Conservation (phyloP, 2,329 filamentous ascomycete genomes). For the Ceratocystis destructans region DNA sequence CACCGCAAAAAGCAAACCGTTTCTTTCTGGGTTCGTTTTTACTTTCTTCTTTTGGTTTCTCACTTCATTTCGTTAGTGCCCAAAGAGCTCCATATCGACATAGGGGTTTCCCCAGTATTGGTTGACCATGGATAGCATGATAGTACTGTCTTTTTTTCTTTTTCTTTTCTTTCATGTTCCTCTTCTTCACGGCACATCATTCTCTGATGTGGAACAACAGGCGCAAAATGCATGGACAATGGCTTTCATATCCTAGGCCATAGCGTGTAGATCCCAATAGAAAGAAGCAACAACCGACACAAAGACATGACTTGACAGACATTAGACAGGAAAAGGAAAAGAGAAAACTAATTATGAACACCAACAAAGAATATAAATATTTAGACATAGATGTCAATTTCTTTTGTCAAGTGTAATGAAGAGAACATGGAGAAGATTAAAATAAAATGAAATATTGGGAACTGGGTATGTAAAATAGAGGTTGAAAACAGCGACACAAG, state of each 20-base stretch:
- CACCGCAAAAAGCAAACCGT: neutral
- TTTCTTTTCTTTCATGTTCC: neutral
- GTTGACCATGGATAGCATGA: neutral
- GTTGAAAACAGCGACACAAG: neutral
- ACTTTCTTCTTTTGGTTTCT: neutral
- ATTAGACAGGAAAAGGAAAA: neutral
- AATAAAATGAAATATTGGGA: neutral
- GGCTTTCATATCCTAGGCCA: neutral
- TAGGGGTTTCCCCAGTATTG: neutral
- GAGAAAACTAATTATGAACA: neutral
- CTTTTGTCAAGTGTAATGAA: neutral
- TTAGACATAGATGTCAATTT: neutral
- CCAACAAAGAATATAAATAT: neutral
- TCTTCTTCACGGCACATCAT: neutral
- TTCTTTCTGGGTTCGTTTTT: no score
- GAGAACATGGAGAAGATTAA: neutral
- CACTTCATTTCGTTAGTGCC: neutral
- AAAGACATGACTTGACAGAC: neutral
- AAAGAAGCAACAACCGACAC: neutral
- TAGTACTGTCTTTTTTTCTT: neutral
- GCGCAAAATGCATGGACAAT: neutral
- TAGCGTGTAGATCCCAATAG: neutral
- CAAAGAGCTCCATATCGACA: neutral
- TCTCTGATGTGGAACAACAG: neutral
- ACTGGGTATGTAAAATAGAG: slow-evolving; percentile 8